Percentiles rank a stretch among this genome's conserved stretches.
Evolutionary conservation across 2,329 filamentous ascomycete genomes (phyloP).

Genomic region (Arthroderma sp.): DNA sequence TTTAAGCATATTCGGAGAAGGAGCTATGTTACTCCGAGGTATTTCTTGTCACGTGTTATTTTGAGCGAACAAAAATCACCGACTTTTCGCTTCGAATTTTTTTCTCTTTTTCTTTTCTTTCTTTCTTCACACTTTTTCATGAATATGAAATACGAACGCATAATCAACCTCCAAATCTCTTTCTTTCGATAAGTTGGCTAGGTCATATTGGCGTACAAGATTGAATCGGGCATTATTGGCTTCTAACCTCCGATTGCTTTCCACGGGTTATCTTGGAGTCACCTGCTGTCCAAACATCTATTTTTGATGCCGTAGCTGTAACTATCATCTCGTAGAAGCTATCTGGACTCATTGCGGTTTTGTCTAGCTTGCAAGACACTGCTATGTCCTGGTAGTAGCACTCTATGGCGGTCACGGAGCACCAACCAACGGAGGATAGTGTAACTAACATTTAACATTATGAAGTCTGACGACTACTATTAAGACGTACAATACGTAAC

Average conservation of each 20-base stretch:
- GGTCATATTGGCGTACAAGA: conserved; percentile 39
- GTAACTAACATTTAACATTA: too few species aligned
- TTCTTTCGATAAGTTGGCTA: conserved; percentile 27
- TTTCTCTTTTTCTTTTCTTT: conserved; percentile 8
- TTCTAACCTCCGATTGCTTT: conserved; percentile 10
- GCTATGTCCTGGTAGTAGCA: too few species aligned
- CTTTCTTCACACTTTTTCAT: conserved; percentile 25
- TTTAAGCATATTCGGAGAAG: background rate
- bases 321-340: background rate
- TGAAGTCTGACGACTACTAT: too few species aligned
- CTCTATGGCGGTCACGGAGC: too few species aligned
- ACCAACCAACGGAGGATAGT: too few species aligned
- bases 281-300: conserved; percentile 26
- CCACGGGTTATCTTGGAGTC: conserved; percentile 19
- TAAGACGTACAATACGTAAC: too few species aligned
- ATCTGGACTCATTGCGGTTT: background rate
- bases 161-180: conserved; percentile 36
- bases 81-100: too few species aligned
- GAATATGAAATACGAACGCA: conserved; percentile 27
- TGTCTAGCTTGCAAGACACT: too few species aligned
- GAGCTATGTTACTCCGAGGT: background rate
- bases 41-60: background rate
- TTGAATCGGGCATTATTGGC: conserved; percentile 12
- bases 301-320: too few species aligned
- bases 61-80: background rate